These are phyloP conservation scores for Leccinum uliginosum DNA, from an alignment of 768 basidiomycete species.

Conservation along the genomic window DNA sequence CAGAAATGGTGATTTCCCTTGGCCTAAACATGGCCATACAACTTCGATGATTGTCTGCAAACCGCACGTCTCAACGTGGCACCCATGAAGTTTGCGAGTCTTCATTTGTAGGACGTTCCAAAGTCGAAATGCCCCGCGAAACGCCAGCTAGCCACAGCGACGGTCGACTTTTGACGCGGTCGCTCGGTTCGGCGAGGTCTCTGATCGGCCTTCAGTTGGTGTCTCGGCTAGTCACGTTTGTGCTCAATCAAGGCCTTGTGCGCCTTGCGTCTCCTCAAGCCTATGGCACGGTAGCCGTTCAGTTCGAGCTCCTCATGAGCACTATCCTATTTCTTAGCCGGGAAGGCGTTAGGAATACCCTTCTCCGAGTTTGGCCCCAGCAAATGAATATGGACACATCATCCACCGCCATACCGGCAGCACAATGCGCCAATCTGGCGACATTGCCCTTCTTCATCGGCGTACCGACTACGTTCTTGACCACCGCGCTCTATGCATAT, in stretches of 20 bases:
- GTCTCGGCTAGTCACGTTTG: constrained; percentile 82
- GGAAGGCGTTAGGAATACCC: constrained; percentile 87
- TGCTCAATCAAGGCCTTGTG: constrained; percentile 83
- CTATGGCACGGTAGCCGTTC: constrained; percentile 88
- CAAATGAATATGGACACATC: constrained; percentile 3
- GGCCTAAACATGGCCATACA: constrained; percentile 14
- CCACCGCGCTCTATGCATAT: constrained; percentile 50
- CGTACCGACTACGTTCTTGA: constrained; percentile 53
- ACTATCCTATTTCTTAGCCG: constrained; percentile 89
- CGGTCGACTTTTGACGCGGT: constrained; percentile 22
- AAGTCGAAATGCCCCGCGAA: constrained; percentile 10
- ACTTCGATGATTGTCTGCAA: background rate
- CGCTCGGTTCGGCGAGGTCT: constrained; percentile 47
- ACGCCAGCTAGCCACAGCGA: background rate
- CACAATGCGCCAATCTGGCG: constrained; percentile 41
- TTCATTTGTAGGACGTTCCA: constrained; percentile 1
- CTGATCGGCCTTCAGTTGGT: constrained; percentile 84
- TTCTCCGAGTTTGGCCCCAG: constrained; percentile 54
- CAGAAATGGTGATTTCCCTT: background rate
- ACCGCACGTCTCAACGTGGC: background rate
- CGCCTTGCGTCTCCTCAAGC: constrained; percentile 79
- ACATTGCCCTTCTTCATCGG: constrained; percentile 69
- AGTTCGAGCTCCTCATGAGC: constrained; percentile 87
- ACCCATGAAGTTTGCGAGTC: constrained; percentile 4
- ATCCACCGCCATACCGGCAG: constrained; percentile 1